Evolutionary conservation across 495 filamentous ascomycete species (phyloP), one percentile per base, ranked within the genome.

Genomic region (Neurospora tetrasperma): DNA sequence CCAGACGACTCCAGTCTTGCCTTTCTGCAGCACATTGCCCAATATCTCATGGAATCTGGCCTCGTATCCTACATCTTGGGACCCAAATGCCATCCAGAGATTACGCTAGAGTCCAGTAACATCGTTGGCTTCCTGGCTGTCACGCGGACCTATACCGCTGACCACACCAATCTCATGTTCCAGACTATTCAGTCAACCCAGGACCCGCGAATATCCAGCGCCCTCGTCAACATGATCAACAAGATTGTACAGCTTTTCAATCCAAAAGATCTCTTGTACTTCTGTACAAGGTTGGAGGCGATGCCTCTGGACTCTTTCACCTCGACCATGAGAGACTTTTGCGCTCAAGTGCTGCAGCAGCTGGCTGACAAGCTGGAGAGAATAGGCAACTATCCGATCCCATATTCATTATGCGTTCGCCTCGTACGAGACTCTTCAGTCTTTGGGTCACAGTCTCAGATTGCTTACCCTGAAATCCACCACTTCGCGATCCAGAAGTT

Each of bases 81-180:
- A 2, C 89, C 94, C 59, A 94, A 93, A 71, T 97, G 96, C 20
- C 96, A 98, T 77, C 92, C 93, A 7, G 93, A 97, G 76, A 88
- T 99, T 72, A 96, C 97, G 66, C 85, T 83, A 54, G 88, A 93
- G 74, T 92, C 92, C 77, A 86, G 86, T 73, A 97, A 98, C 72
- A 92, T 98, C 71, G 84, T 97, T 48, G 92, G 91, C 0, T 98
- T 97, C 73, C 85, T 98, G 69, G 86, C 93, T n/a, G 92, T 96
- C 46, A 97, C 93, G 0, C 80, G 84, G 42, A 90, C 87, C 5
- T 97, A 96, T 78, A 89, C 88, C 9, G 76, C 88, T n/a, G 76
- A 82, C 16, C 90, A 94, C 74, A 92, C 92, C 4, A 92, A 98
- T 75, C 85, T 88, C 12, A 88, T 98, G 66, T 99, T 96, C 96